Evolutionary conservation across 179 eudicot genomes (phyloP), one percentile per base, ranked within the genome.

Genomic region (Corrigiola litoralis): DNA sequence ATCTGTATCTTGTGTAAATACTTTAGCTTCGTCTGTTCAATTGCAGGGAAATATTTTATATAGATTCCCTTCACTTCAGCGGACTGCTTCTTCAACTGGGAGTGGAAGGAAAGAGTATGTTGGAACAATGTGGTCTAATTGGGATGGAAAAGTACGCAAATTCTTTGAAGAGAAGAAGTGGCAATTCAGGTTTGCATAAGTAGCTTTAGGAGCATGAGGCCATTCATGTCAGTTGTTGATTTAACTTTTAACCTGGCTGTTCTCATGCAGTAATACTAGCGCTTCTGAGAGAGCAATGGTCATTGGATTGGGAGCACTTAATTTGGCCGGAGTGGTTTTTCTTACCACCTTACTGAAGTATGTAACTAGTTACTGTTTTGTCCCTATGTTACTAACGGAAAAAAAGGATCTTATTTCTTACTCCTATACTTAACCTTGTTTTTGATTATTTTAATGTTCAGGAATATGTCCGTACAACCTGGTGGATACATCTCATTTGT

Each of bases 1-100:
- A 6, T 63, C 56, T 36, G 16, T 23, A 32, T 46, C 34, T 1
- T 38, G 34, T 14, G n/a, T n/a, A n/a, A n/a, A 41, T 40, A 34
- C 61, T 46, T 24, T 25, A 20, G 47, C 17, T n/a, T 65, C 36
- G 52, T 59, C 27, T 69, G 41, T 59, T 57, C 40, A 16, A 23
- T 55, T 75, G 70, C 83, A 94, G 99, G 99, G 99, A 70, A 86
- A 90, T 79, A 90, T 94, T 57, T 69, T 94, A 47, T 94, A 94
- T 63, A 81, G 82, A 61, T 94, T 94, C 73, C 96, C 97, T 52
- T 88, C 96, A 68, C 82, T 94, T 61, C 99, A 94, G 72, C 91
- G 96, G 62, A 94, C 99, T 48, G 99, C 97, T 45, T 74, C 89
- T 77, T 83, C 85, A 36, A 73, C 79, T 71, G 70, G 86, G 67